Evolutionary conservation across 768 basidiomycete species (phyloP).

Genomic region (Chalciporus chontae): DNA sequence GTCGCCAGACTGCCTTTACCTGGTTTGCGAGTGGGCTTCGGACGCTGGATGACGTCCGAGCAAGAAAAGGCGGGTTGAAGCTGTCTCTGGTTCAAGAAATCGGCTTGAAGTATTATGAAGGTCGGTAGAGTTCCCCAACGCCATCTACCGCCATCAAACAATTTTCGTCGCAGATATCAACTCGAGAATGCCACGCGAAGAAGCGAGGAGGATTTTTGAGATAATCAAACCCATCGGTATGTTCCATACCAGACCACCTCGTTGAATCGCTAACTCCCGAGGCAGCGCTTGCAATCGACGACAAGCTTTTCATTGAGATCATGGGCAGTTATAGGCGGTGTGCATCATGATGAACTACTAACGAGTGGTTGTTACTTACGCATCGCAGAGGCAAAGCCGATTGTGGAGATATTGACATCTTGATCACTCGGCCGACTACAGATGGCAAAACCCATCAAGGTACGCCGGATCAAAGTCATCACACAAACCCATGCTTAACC

Average conservation of each 20-base stretch:
- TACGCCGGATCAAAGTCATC: slow-evolving; percentile 21
- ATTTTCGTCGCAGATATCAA: slow-evolving; percentile 63
- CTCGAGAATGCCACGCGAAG: slow-evolving; percentile 76
- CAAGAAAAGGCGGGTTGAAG: slow-evolving; percentile 57
- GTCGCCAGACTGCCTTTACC: slow-evolving; percentile 59
- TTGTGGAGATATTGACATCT: slow-evolving; percentile 90
- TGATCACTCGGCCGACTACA: slow-evolving; percentile 70
- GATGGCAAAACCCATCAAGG: slow-evolving; percentile 79
- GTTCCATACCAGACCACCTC: slow-evolving; percentile 1
- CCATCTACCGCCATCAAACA: neutral
- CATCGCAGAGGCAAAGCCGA: slow-evolving; percentile 63
- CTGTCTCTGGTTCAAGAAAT: slow-evolving; percentile 60
- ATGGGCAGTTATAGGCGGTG: slow-evolving; percentile 91
- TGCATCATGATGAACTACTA: neutral
- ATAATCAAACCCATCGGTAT: slow-evolving; percentile 69
- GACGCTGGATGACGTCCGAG: slow-evolving; percentile 68
- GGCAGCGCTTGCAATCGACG: slow-evolving; percentile 70
- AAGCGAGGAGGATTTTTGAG: slow-evolving; percentile 72
- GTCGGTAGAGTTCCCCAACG: slow-evolving; percentile 31
- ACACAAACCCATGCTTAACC: too few relatives aligned
- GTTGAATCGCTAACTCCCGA: neutral
- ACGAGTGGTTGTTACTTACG: neutral
- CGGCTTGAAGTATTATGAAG: slow-evolving; percentile 67
- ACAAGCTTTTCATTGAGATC: slow-evolving; percentile 70
- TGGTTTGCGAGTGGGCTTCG: slow-evolving; percentile 79